A percentile compares a stretch with the other conserved stretches of the same genome.
Evolutionary conservation across 2,329 filamentous ascomycete species (phyloP).

Genomic region (Thyridium curvatum): DNA sequence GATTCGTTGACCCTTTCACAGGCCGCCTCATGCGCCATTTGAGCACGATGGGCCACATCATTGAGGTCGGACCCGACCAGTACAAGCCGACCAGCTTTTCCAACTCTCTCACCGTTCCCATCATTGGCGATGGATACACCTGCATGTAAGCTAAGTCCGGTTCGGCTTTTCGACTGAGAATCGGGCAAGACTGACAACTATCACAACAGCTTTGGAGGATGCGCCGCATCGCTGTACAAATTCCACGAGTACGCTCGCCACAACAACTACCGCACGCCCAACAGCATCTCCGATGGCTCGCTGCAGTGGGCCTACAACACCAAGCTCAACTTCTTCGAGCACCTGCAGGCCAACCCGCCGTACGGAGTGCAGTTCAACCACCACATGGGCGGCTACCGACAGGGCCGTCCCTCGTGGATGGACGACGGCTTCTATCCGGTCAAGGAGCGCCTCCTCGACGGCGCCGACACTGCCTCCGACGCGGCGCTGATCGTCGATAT

Average conservation of each 20-base stretch:
- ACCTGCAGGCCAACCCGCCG: conserved; percentile 17
- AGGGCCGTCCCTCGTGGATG: conserved; percentile 21
- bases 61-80: conserved; percentile 24
- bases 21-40: conserved; percentile 29
- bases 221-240: conserved; percentile 8
- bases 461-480: conserved; percentile 9
- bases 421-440: conserved; percentile 21
- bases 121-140: conserved; percentile 25
- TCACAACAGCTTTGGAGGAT: conserved; percentile 5
- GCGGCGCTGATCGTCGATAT: conserved; percentile 31
- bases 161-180: too few species aligned
- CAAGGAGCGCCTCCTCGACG: conserved; percentile 18
- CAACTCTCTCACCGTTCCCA: conserved; percentile 23
- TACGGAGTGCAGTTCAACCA: conserved; percentile 27
- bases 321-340: conserved; percentile 25
- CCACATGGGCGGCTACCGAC: conserved; percentile 26
- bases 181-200: too few species aligned
- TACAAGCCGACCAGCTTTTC: conserved; percentile 31
- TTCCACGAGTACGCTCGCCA: conserved; percentile 22
- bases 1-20: neutral
- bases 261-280: conserved; percentile 21
- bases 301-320: conserved; percentile 26
- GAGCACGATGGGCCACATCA: conserved; percentile 30
- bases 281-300: conserved; percentile 15
- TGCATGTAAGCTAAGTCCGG: conserved; percentile 7